Base-by-base conservation (phyloP, 1,284 basidiomycete species). In the Fomitiporia mediterranea region DNA sequence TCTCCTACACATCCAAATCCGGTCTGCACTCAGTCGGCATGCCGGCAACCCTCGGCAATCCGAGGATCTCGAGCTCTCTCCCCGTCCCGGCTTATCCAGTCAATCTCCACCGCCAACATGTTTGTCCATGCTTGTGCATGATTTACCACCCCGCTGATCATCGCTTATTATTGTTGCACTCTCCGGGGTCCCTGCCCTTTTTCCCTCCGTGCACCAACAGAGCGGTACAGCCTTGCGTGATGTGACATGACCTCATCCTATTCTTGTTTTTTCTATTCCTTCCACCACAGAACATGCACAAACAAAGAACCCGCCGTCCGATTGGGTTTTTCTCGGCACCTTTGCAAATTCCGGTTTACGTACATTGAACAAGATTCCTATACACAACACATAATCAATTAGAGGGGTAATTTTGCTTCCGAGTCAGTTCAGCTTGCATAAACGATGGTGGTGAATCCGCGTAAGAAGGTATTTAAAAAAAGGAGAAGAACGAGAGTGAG, bases 301-400 rank as follows among this genome's bases (percentile, higher is more conserved):
- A 23, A 30, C 25, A 48, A 38, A 25, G 48, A 54, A 28, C 44
- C 25, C 13, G 8, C n/a, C 34, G 32, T 43, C 51, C 40, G n/a
- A 35, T 43, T 43, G 27, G 40, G 38, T 32, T 53, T n/a, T 46
- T 23, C 9, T 23, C 17, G 39, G 28, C 39, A 8, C 39, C 67
- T 71, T 67, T 66, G 59, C 67, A 59, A 56, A 55, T 44, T 58
- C 58, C 60, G 67, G 62, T 70, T 49, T 49, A 49, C 32, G 32
- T 52, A 38, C 27, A 13, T 25, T n/a, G 27, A 19, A 44, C n/a
- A 53, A 8, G 42, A 21, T 3, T 43, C 19, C 15, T 43, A 11
- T 43, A 43, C 27, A 4, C 43, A 46, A 46, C 43, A 46, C 28
- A 28, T 27, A 13, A 46, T 28, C 30, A 23, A 46, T 32, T 46